phyloP scores from a whole-genome alignment of 2,329 filamentous ascomycete species.

The Rhinocladiella mackenziei region DNA sequence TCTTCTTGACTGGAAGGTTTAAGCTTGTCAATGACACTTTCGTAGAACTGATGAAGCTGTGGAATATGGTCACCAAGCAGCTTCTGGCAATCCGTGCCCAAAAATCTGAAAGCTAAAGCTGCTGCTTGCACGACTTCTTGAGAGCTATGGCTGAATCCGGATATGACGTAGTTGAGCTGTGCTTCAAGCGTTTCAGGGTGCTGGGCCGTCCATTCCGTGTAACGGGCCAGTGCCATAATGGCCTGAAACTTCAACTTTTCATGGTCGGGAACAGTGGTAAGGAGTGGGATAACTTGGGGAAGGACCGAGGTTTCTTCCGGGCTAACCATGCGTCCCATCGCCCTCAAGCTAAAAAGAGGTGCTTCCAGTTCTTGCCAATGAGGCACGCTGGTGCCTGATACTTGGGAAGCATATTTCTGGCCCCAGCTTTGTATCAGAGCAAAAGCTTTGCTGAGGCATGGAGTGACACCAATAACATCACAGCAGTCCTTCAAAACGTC shows the following conservation, averaged over 20 bases:
- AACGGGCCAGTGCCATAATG: slow-evolving; percentile 93
- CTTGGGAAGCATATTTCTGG: slow-evolving; percentile 71
- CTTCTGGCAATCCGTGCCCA: slow-evolving; percentile 90
- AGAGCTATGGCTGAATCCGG: slow-evolving; percentile 81
- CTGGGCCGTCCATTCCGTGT: slow-evolving; percentile 95
- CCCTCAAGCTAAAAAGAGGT: slow-evolving; percentile 88
- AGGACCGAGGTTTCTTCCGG: slow-evolving; percentile 82
- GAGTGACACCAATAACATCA: slow-evolving; percentile 88
- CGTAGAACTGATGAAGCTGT: slow-evolving; percentile 88
- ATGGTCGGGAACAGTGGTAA: slow-evolving; percentile 90
- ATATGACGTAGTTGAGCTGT: slow-evolving; percentile 93
- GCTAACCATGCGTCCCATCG: slow-evolving; percentile 94
- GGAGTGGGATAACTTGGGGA: slow-evolving; percentile 84
- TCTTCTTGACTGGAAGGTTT: slow-evolving; percentile 88
- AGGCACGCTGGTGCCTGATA: slow-evolving; percentile 69
- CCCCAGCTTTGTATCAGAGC: slow-evolving; percentile 85
- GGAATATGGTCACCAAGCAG: slow-evolving; percentile 77
- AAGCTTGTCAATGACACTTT: slow-evolving; percentile 80
- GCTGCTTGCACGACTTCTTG: slow-evolving; percentile 88
- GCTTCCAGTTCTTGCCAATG: slow-evolving; percentile 97
- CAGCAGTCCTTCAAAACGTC: slow-evolving; percentile 97
- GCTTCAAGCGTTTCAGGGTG: slow-evolving; percentile 89
- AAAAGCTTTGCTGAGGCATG: slow-evolving; percentile 86
- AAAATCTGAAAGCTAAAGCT: slow-evolving; percentile 91
- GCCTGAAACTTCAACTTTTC: slow-evolving; percentile 98